These are phyloP conservation scores for Pleurotus ostreatus DNA, from an alignment of 768 basidiomycete species.

Conservation along the genomic window DNA sequence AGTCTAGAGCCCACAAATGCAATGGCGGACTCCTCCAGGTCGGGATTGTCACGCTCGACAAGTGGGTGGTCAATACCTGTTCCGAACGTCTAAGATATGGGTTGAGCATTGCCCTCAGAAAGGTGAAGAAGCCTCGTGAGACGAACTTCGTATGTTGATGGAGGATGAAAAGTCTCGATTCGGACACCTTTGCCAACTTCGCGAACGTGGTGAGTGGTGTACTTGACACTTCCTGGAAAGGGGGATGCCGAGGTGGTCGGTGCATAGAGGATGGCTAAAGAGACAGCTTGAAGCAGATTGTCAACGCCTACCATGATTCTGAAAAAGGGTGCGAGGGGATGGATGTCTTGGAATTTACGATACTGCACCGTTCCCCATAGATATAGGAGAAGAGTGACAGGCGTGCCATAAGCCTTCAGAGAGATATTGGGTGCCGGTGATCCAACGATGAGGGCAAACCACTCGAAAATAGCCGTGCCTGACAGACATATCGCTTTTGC, in stretches of 20 bases:
- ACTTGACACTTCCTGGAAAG: slow-evolving; percentile 22
- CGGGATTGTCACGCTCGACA: slow-evolving; percentile 18
- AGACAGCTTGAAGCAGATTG: slow-evolving; percentile 23
- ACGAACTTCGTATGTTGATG: slow-evolving; percentile 28
- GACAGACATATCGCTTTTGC: too few relatives aligned
- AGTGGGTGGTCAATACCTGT: slow-evolving; percentile 26
- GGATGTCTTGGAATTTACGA: too few relatives aligned
- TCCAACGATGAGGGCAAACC: too few relatives aligned
- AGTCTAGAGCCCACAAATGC: slow-evolving; percentile 21
- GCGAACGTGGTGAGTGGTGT: slow-evolving; percentile 26
- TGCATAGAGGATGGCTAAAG: slow-evolving; percentile 23
- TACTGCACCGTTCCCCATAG: too few relatives aligned
- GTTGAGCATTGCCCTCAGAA: background rate
- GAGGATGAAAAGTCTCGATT: slow-evolving; percentile 32
- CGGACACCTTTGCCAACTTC: slow-evolving; percentile 23
- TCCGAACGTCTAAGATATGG: slow-evolving; percentile 22
- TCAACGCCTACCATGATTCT: slow-evolving; percentile 19
- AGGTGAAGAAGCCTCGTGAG: background rate
- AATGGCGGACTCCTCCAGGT: slow-evolving; percentile 20
- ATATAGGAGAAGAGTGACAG: too few relatives aligned
- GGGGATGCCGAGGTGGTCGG: slow-evolving; percentile 22
- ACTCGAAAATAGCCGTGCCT: too few relatives aligned
- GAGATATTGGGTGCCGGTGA: too few relatives aligned
- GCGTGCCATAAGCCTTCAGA: too few relatives aligned
- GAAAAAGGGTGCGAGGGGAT: too few relatives aligned